A percentile compares a stretch with the other conserved stretches of the same genome.
These are phyloP conservation scores for Trametes hirsuta DNA, from an alignment of 1,284 basidiomycete genomes.

Conservation along the genomic window DNA sequence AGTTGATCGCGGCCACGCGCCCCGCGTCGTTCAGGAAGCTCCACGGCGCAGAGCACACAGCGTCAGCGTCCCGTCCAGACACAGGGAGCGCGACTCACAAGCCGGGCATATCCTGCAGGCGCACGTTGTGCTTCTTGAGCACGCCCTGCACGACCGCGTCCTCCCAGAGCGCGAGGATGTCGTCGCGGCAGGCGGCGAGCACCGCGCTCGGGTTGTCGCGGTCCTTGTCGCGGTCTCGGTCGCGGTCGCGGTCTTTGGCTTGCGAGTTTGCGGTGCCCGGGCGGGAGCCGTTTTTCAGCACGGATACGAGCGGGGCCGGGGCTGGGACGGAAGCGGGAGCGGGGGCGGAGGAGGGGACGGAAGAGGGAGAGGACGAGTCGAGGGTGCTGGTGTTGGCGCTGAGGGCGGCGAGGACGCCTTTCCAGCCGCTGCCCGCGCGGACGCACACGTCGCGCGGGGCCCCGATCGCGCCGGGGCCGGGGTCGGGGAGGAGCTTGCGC, in stretches of 20 bases:
- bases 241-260: constrained; percentile 8
- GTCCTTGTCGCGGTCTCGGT: constrained; percentile 15
- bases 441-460: constrained; percentile 50
- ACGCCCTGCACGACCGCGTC: constrained; percentile 53
- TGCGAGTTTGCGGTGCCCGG: constrained; percentile 25
- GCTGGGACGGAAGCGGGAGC: background rate
- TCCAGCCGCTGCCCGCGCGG: constrained; percentile 62
- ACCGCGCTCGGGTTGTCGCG: constrained; percentile 30
- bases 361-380: background rate
- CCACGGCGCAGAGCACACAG: background rate
- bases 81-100: constrained; percentile 46
- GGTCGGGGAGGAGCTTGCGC: constrained; percentile 44
- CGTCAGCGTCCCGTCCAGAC: background rate
- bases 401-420: constrained; percentile 37
- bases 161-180: constrained; percentile 59
- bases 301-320: constrained; percentile 15
- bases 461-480: constrained; percentile 5
- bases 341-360: too few species aligned
- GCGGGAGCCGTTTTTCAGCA: constrained; percentile 17
- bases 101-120: constrained; percentile 57
- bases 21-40: constrained; percentile 65
- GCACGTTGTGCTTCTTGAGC: constrained; percentile 49
- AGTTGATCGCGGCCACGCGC: constrained; percentile 54
- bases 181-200: constrained; percentile 34
- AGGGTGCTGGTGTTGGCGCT: constrained; percentile 22